These are phyloP conservation scores for Colletotrichum sublineola DNA, from an alignment of 2,329 filamentous ascomycete genomes.

Conservation along the genomic window DNA sequence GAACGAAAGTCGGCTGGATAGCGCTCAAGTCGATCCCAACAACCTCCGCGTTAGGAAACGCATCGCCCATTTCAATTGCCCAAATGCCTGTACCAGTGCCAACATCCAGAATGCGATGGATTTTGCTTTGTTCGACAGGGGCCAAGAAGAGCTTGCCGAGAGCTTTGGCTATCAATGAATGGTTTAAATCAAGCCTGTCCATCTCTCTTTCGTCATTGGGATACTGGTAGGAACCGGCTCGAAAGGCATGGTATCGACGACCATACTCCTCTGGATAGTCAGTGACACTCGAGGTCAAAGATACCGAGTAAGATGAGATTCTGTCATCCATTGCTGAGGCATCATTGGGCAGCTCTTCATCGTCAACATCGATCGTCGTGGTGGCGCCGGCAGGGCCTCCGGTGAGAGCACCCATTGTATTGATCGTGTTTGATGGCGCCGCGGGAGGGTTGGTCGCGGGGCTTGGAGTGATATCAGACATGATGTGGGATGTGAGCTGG, in stretches of 20 bases:
- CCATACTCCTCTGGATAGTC: constrained; percentile 31
- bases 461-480: neutral
- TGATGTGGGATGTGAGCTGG: neutral
- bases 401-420: neutral
- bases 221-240: constrained; percentile 46
- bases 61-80: constrained; percentile 22
- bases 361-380: neutral
- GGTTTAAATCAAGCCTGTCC: constrained; percentile 24
- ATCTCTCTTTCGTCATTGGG: constrained; percentile 51
- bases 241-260: constrained; percentile 5
- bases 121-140: constrained; percentile 19
- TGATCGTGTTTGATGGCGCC: neutral
- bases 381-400: neutral
- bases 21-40: constrained; percentile 34
- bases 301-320: constrained; percentile 1
- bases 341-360: neutral
- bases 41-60: constrained; percentile 17
- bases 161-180: constrained; percentile 8
- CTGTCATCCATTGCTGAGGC: constrained; percentile 5
- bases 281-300: constrained; percentile 19
- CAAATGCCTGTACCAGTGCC: neutral
- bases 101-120: constrained; percentile 56
- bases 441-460: neutral
- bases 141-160: constrained; percentile 24
- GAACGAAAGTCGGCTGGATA: constrained; percentile 55